Percentiles rank a stretch among this genome's conserved stretches.
phyloP scores from a whole-genome alignment of 2,329 filamentous ascomycete genomes.

The Dryadomyces sulphureus region DNA sequence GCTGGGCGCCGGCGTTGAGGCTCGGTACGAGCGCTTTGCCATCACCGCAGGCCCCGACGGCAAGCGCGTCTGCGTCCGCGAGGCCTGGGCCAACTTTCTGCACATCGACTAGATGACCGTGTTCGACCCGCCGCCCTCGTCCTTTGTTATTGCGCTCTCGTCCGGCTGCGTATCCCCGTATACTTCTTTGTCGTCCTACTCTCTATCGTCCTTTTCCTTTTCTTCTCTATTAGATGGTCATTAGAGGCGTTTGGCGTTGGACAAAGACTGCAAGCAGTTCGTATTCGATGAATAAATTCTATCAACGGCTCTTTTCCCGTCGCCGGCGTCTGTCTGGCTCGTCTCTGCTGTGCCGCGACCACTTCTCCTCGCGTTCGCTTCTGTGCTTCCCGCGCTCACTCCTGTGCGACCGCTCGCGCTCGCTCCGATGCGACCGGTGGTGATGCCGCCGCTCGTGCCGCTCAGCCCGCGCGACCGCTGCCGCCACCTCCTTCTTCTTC shows the following conservation, averaged over 20 bases:
- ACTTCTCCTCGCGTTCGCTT: slow-evolving; percentile 9
- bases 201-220: background rate
- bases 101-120: slow-evolving; percentile 3
- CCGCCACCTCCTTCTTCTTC: slow-evolving; percentile 77
- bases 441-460: slow-evolving; percentile 23
- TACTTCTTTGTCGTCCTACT: background rate
- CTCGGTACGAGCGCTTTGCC: slow-evolving; percentile 77
- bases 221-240: background rate
- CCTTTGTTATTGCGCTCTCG: background rate
- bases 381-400: slow-evolving; percentile 13
- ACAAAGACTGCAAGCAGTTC: too few species aligned
- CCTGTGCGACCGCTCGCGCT: slow-evolving; percentile 3
- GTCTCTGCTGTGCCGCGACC: slow-evolving; percentile 10
- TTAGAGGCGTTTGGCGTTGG: too few species aligned
- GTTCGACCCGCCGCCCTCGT: background rate
- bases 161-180: too few species aligned
- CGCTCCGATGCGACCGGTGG: slow-evolving; percentile 17
- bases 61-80: slow-evolving; percentile 48
- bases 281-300: too few species aligned
- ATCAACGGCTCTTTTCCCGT: slow-evolving; percentile 9
- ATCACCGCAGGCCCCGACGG: slow-evolving; percentile 56
- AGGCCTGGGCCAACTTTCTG: slow-evolving; percentile 74
- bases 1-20: slow-evolving; percentile 64
- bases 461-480: slow-evolving; percentile 37
- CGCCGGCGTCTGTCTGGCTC: slow-evolving; percentile 12